phyloP scores from a whole-genome alignment of 148 eudicot genomes.

The Drosera capensis region DNA sequence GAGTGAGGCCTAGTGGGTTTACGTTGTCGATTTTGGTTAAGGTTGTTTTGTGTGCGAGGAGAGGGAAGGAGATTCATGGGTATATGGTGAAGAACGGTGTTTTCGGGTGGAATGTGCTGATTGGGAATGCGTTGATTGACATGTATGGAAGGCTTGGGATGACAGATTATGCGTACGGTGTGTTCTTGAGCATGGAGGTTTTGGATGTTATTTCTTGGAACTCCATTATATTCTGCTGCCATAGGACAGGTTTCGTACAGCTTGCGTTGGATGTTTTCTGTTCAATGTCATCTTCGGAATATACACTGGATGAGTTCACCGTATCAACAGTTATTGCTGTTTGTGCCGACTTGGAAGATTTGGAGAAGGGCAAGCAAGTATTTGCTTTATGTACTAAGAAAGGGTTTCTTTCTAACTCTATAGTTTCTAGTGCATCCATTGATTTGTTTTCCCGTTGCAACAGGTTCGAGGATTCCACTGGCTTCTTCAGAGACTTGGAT shows the following conservation, averaged over 20 bases:
- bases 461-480: constrained; percentile 39
- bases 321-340: constrained; percentile 27
- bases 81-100: constrained; percentile 31
- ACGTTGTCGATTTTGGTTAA: constrained; percentile 43
- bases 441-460: constrained; percentile 81
- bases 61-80: constrained; percentile 57
- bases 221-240: constrained; percentile 41
- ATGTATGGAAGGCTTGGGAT: constrained; percentile 53
- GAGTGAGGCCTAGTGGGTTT: constrained; percentile 38
- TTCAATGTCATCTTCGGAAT: constrained; percentile 36
- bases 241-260: constrained; percentile 22
- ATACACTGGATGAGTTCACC: constrained; percentile 48
- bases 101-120: constrained; percentile 31
- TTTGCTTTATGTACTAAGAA: constrained; percentile 38
- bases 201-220: constrained; percentile 70
- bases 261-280: constrained; percentile 34
- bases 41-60: constrained; percentile 15
- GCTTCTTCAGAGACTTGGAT: constrained; percentile 31
- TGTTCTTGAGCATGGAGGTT: constrained; percentile 48
- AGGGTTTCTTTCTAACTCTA: constrained; percentile 52
- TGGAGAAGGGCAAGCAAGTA: constrained; percentile 53
- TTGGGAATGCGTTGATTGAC: constrained; percentile 62
- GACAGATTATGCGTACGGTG: constrained; percentile 51
- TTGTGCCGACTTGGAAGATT: constrained; percentile 36
- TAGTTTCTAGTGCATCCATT: constrained; percentile 64